A percentile compares a stretch with the other conserved stretches of the same genome.
Conservation (phyloP, 805 yeast species). For the Huiozyma naganishii region DNA sequence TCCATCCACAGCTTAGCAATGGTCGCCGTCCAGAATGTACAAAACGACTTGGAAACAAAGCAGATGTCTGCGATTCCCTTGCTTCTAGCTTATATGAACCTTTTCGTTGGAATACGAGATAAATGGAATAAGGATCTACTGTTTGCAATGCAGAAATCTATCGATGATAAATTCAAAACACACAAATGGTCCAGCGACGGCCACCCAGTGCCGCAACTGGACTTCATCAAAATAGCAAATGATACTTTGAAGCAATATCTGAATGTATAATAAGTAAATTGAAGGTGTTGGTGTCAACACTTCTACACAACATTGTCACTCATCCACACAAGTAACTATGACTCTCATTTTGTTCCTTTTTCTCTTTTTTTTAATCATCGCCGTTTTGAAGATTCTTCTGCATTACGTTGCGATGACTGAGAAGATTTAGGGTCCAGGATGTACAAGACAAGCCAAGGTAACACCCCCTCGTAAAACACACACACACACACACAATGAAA, state of each 20-base stretch:
- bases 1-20: slow-evolving; percentile 36
- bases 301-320: too few species aligned
- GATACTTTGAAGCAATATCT: slow-evolving; percentile 10
- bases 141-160: slow-evolving; percentile 22
- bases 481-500: too few species aligned
- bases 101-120: slow-evolving; percentile 31
- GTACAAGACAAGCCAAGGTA: too few species aligned
- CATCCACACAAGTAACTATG: too few species aligned
- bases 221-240: slow-evolving; percentile 22
- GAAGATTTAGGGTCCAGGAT: too few species aligned
- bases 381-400: too few species aligned
- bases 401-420: too few species aligned
- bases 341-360: too few species aligned
- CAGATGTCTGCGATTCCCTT: slow-evolving; percentile 4
- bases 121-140: slow-evolving; percentile 25
- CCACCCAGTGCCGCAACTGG: slow-evolving; percentile 16
- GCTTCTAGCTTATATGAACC: slow-evolving; percentile 47
- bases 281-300: too few species aligned
- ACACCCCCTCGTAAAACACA: too few species aligned
- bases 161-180: slow-evolving; percentile 11
- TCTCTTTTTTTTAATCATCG: too few species aligned
- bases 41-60: slow-evolving; percentile 1
- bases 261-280: background rate
- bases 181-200: slow-evolving; percentile 13
- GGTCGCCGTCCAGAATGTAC: slow-evolving; percentile 27